phyloP scores from a whole-genome alignment of 2,329 filamentous ascomycete species.

The Ophiostoma ips region DNA sequence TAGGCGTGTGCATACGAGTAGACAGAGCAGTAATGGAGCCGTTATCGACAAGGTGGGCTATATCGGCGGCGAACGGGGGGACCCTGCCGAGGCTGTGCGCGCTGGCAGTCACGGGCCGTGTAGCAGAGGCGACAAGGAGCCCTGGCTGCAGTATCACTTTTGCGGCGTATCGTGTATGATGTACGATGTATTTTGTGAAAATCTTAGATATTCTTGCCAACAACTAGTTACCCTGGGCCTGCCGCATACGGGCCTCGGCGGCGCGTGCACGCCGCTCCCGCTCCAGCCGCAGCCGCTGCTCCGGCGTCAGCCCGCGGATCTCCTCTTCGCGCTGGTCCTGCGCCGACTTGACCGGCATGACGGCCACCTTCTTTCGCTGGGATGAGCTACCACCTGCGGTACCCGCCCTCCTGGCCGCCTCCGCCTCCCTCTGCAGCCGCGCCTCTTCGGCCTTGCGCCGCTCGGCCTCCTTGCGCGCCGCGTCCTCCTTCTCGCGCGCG shows the following conservation, averaged over 20 bases:
- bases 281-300: conserved; percentile 74
- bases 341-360: conserved; percentile 43
- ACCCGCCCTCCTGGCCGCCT: not conserved
- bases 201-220: no score
- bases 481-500: conserved; percentile 55
- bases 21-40: no score
- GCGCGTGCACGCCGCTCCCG: conserved; percentile 81
- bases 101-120: no score
- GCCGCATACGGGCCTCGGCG: conserved; percentile 72
- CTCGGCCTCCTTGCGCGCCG: conserved; percentile 52
- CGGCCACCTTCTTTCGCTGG: not conserved
- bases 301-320: conserved; percentile 67
- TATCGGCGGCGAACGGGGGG: no score
- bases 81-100: no score
- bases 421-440: conserved; percentile 52
- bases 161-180: no score
- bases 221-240: not conserved
- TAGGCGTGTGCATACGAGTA: no score
- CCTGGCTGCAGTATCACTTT: no score
- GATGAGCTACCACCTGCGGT: no score
- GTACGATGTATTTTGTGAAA: no score
- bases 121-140: no score
- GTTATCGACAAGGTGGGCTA: no score
- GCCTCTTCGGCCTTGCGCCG: conserved; percentile 63
- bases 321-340: conserved; percentile 77